Conservation (phyloP, 2,329 filamentous ascomycete species). For the Lasiodiplodia gonubiensis region DNA sequence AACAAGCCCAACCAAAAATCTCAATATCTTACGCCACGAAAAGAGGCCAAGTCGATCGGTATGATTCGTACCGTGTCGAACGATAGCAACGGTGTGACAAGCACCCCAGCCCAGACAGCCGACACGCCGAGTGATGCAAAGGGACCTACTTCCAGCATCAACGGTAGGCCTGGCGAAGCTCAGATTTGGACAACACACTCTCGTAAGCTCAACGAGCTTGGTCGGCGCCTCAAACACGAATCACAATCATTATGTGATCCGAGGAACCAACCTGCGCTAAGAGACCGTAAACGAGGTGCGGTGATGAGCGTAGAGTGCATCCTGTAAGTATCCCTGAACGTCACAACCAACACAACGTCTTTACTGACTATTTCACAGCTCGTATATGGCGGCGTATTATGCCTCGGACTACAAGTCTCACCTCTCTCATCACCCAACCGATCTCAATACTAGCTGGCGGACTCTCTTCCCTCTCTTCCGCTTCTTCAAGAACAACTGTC, state of each 20-base stretch:
- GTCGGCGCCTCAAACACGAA: conserved; percentile 55
- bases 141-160: conserved; percentile 36
- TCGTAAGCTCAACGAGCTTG: conserved; percentile 48
- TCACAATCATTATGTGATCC: conserved; percentile 35
- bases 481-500: conserved; percentile 38
- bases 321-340: conserved; percentile 37
- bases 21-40: conserved; percentile 44
- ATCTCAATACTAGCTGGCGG: conserved; percentile 46
- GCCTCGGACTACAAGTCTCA: conserved; percentile 40
- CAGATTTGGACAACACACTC: conserved; percentile 47
- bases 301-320: conserved; percentile 54
- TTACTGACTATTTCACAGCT: conserved; percentile 32
- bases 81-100: conserved; percentile 41
- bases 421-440: conserved; percentile 40
- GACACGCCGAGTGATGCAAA: conserved; percentile 37
- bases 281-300: conserved; percentile 47
- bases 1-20: conserved; percentile 42
- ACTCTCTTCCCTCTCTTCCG: conserved; percentile 44
- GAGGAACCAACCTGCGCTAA: conserved; percentile 36
- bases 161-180: conserved; percentile 41
- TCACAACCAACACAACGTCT: too few species aligned
- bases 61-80: conserved; percentile 45
- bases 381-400: conserved; percentile 47
- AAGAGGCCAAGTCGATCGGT: conserved; percentile 41
- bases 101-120: conserved; percentile 41